A percentile compares a stretch with the other conserved stretches of the same genome.
Conservation (phyloP, 2,329 filamentous ascomycete genomes). For the Clonostachys sp. region DNA sequence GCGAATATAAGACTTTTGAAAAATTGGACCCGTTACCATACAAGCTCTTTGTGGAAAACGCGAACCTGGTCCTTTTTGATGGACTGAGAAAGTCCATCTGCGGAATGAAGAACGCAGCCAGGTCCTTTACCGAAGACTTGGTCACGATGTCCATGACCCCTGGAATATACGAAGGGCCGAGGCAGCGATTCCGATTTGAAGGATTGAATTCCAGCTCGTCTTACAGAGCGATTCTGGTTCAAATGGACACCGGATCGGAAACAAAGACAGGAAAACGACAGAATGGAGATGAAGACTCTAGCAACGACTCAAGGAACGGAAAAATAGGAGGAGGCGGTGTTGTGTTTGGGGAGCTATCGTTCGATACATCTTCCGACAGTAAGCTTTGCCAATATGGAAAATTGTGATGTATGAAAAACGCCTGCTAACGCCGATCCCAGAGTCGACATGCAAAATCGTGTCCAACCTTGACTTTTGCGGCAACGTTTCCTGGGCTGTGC, state of each 20-base stretch:
- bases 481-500: slow-evolving; percentile 86
- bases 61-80: slow-evolving; percentile 51
- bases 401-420: no score
- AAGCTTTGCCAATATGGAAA: no score
- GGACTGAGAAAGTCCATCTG: slow-evolving; percentile 81
- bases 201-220: slow-evolving; percentile 66
- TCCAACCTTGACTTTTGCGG: slow-evolving; percentile 86
- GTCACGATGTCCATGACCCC: slow-evolving; percentile 64
- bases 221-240: slow-evolving; percentile 72
- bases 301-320: background rate
- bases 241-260: slow-evolving; percentile 28
- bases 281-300: background rate
- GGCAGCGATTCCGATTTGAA: slow-evolving; percentile 83
- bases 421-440: slow-evolving; percentile 25
- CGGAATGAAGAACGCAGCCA: slow-evolving; percentile 29
- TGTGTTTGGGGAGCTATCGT: background rate
- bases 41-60: slow-evolving; percentile 70
- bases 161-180: slow-evolving; percentile 63
- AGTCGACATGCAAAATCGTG: slow-evolving; percentile 79
- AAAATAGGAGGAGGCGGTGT: background rate
- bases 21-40: slow-evolving; percentile 53
- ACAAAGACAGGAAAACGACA: no score
- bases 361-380: no score
- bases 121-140: slow-evolving; percentile 16
- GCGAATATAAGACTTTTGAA: slow-evolving; percentile 50